Evolutionary conservation across 2,329 filamentous ascomycete species (phyloP).

Genomic region (Monilinia vaccinii-corymbosi): DNA sequence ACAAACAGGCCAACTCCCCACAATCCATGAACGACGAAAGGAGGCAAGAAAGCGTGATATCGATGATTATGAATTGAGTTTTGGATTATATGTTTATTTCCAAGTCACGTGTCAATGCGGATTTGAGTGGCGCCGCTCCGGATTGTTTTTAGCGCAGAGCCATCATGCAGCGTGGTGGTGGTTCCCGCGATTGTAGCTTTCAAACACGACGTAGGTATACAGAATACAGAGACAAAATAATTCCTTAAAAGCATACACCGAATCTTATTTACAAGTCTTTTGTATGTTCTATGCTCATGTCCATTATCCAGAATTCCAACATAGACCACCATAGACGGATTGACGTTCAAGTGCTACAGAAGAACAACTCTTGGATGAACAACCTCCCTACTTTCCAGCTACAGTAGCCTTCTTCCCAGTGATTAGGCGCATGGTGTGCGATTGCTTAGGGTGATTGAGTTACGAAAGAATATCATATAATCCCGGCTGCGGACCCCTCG

Average conservation of each 20-base stretch:
- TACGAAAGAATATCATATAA: conserved; percentile 9
- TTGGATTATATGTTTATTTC: background rate
- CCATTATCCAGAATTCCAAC: conserved; percentile 5
- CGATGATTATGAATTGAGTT: background rate
- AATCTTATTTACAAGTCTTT: background rate
- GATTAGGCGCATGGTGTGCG: conserved; percentile 33
- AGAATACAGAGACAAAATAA: background rate
- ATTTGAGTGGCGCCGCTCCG: background rate
- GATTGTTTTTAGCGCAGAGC: conserved; percentile 9
- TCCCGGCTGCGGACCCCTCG: conserved; percentile 11
- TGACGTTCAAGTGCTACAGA: background rate
- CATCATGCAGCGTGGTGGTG: background rate
- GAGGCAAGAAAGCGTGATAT: background rate
- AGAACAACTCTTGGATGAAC: conserved; percentile 8
- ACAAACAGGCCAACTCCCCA: background rate
- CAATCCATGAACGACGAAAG: background rate
- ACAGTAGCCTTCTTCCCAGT: background rate
- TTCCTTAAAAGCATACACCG: background rate
- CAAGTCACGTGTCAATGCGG: background rate
- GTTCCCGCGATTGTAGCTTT: background rate
- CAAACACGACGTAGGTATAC: background rate
- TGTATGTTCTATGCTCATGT: conserved; percentile 16
- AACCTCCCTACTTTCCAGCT: background rate
- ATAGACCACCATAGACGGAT: conserved; percentile 7
- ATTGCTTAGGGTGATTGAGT: conserved; percentile 33